A percentile compares a stretch with the other conserved stretches of the same genome.
These are phyloP conservation scores for Tetracladium setigerum DNA, from an alignment of 495 filamentous ascomycete species.

Conservation along the genomic window DNA sequence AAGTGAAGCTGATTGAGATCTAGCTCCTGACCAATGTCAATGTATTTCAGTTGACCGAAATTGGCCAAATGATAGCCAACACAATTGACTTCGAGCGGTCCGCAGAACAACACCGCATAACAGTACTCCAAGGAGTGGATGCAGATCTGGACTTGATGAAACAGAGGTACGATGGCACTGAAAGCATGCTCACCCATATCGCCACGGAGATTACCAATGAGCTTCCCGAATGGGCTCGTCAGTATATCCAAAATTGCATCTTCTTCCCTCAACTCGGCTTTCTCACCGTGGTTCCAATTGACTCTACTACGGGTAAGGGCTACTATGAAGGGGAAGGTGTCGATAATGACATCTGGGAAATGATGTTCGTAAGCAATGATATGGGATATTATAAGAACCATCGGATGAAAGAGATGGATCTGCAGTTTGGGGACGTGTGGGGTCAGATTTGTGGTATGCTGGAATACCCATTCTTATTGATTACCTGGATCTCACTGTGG, in stretches of 20 bases:
- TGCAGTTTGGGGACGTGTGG: constrained; percentile 77
- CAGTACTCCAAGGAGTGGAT: constrained; percentile 67
- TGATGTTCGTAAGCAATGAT: constrained; percentile 66
- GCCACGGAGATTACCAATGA: constrained; percentile 51
- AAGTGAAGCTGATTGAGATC: constrained; percentile 1
- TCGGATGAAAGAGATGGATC: constrained; percentile 78
- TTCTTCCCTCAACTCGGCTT: constrained; percentile 92
- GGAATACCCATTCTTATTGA: background rate
- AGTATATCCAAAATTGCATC: constrained; percentile 56
- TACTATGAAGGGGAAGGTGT: constrained; percentile 56
- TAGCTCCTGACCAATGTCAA: constrained; percentile 30
- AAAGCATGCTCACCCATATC: constrained; percentile 59
- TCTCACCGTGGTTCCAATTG: constrained; percentile 65
- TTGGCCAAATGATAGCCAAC: constrained; percentile 64
- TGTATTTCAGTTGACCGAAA: constrained; percentile 43
- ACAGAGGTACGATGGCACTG: constrained; percentile 67
- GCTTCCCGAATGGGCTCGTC: constrained; percentile 50
- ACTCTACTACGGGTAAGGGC: constrained; percentile 51
- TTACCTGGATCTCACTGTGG: background rate
- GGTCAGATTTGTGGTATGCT: constrained; percentile 68
- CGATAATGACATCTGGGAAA: constrained; percentile 59
- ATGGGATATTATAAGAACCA: constrained; percentile 81
- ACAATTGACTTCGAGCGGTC: constrained; percentile 81
- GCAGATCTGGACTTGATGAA: constrained; percentile 72
- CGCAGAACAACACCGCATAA: constrained; percentile 61